phyloP scores from a whole-genome alignment of 306 rosid species.

The Cicer yamashitae region DNA sequence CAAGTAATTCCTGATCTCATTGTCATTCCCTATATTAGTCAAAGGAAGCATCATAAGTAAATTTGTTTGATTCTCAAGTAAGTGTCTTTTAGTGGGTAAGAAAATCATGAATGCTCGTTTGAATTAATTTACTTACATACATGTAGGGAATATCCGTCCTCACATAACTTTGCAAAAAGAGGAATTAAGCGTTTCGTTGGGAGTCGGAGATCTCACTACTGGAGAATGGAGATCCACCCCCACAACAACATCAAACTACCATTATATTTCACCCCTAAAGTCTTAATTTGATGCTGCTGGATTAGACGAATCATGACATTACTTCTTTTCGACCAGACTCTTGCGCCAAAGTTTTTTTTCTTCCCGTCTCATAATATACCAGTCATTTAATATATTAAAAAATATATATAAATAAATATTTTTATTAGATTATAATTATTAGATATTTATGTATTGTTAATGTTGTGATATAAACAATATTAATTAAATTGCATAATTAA shows the following conservation, averaged over 20 bases:
- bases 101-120: slow-evolving; percentile 53
- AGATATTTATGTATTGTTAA: too few relatives aligned
- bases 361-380: too few relatives aligned
- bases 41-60: slow-evolving; percentile 39
- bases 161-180: not conserved
- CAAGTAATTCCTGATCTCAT: not conserved
- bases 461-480: too few relatives aligned
- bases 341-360: too few relatives aligned
- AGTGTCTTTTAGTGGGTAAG: slow-evolving; percentile 45
- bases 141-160: slow-evolving; percentile 7
- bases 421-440: too few relatives aligned
- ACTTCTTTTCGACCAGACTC: too few relatives aligned
- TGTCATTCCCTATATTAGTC: slow-evolving; percentile 38
- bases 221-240: slow-evolving; percentile 44
- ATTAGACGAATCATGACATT: too few relatives aligned
- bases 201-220: slow-evolving; percentile 52
- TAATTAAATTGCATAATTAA: too few relatives aligned
- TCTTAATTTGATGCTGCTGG: not conserved
- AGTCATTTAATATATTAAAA: too few relatives aligned
- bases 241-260: slow-evolving; percentile 23
- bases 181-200: slow-evolving; percentile 47
- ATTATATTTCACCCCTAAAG: slow-evolving; percentile 26
- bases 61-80: slow-evolving; percentile 38
- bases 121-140: slow-evolving; percentile 27
- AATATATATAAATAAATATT: too few relatives aligned